phyloP scores from a whole-genome alignment of 805 yeast species.

The Pichia cephalocereana region DNA sequence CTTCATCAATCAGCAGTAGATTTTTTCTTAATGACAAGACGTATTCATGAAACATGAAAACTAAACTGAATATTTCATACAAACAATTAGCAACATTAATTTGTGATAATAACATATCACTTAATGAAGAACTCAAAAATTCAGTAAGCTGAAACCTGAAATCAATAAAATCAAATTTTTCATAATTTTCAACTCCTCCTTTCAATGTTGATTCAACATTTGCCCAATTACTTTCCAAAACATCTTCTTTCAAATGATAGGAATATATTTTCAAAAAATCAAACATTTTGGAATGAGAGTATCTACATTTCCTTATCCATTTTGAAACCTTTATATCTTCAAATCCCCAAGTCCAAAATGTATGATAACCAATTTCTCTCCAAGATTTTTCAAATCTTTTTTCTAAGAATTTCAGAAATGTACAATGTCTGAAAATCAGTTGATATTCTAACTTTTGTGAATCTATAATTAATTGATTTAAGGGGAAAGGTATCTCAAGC shows the following conservation, averaged over 20 bases:
- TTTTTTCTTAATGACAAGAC: slow-evolving; percentile 45
- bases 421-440: slow-evolving; percentile 61
- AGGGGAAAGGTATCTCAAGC: slow-evolving; percentile 73
- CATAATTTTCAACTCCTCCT: slow-evolving; percentile 7
- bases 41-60: slow-evolving; percentile 40
- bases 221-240: slow-evolving; percentile 47
- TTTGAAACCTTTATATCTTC: slow-evolving; percentile 34
- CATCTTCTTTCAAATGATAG: slow-evolving; percentile 47
- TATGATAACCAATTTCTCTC: slow-evolving; percentile 55
- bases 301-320: slow-evolving; percentile 47
- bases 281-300: slow-evolving; percentile 49
- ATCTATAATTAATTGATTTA: slow-evolving; percentile 63
- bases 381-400: slow-evolving; percentile 56
- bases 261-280: slow-evolving; percentile 47
- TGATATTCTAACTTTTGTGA: slow-evolving; percentile 73
- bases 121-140: slow-evolving; percentile 52
- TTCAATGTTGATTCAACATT: slow-evolving; percentile 26
- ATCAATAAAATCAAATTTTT: slow-evolving; percentile 28
- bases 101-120: slow-evolving; percentile 60
- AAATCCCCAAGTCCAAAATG: slow-evolving; percentile 56
- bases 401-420: slow-evolving; percentile 54
- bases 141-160: slow-evolving; percentile 40
- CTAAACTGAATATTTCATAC: slow-evolving; percentile 36
- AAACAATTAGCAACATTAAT: slow-evolving; percentile 40
- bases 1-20: slow-evolving; percentile 39